A percentile compares a stretch with the other conserved stretches of the same genome.
phyloP scores from a whole-genome alignment of 2,329 filamentous ascomycete species.

The Microcyclospora pomicola region DNA sequence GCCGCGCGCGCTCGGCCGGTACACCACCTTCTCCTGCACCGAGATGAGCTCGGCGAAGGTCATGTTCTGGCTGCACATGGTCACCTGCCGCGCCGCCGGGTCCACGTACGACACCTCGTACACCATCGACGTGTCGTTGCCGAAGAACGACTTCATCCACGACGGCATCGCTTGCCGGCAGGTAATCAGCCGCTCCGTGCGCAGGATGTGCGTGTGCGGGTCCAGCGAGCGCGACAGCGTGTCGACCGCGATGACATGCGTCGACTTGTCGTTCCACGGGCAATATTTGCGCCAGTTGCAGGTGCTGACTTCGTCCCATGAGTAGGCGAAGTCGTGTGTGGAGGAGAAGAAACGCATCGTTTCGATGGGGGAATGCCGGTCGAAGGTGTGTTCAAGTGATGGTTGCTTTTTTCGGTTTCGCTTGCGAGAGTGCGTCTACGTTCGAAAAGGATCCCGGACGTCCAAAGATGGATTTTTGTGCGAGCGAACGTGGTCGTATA shows the following conservation, averaged over 20 bases:
- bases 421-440: too few species aligned
- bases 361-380: not conserved
- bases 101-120: slow-evolving; percentile 96
- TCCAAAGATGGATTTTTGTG: too few species aligned
- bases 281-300: slow-evolving; percentile 99
- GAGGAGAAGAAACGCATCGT: slow-evolving; percentile 96
- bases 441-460: too few species aligned
- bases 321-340: slow-evolving; percentile 84
- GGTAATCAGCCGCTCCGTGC: slow-evolving; percentile 55
- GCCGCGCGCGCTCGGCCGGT: slow-evolving; percentile 16
- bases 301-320: slow-evolving; percentile 94
- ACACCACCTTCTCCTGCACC: slow-evolving; percentile 73
- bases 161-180: slow-evolving; percentile 56
- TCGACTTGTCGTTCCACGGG: slow-evolving; percentile 94
- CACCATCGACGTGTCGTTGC: slow-evolving; percentile 68
- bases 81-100: slow-evolving; percentile 67
- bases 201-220: slow-evolving; percentile 51
- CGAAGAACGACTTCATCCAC: slow-evolving; percentile 69
- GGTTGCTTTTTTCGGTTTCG: too few species aligned
- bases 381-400: too few species aligned
- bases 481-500: too few species aligned
- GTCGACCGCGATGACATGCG: slow-evolving; percentile 90
- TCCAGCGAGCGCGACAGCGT: slow-evolving; percentile 64
- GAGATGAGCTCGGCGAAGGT: slow-evolving; percentile 83
- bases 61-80: slow-evolving; percentile 91